These are phyloP conservation scores for Fagopyrum esculentum DNA, from an alignment of 148 eudicot species.

Conservation along the genomic window DNA sequence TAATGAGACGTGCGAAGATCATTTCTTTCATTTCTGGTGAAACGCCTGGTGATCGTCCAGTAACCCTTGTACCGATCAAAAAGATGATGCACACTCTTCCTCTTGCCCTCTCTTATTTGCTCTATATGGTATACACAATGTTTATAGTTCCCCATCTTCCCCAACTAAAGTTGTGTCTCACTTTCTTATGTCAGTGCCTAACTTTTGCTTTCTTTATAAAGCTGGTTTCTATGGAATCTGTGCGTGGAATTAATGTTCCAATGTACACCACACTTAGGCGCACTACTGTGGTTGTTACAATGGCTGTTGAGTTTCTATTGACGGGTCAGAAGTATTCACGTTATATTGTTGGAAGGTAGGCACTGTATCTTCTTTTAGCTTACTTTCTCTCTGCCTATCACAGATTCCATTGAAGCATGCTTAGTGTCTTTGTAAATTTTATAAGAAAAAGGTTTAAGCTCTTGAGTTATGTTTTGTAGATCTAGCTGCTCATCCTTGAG, in stretches of 20 bases:
- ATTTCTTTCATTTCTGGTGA: slow-evolving; percentile 42
- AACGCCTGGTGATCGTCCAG: slow-evolving; percentile 16
- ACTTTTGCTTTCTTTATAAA: slow-evolving; percentile 15
- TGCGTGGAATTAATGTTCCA: slow-evolving; percentile 69
- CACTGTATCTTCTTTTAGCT: slow-evolving; percentile 6
- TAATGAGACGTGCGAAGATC: slow-evolving; percentile 39
- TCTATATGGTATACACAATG: slow-evolving; percentile 51
- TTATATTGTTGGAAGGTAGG: slow-evolving; percentile 46
- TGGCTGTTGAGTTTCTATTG: slow-evolving; percentile 56
- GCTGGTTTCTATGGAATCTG: slow-evolving; percentile 75
- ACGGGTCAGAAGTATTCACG: slow-evolving; percentile 38
- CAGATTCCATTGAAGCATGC: not conserved
- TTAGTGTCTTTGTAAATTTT: too few relatives aligned
- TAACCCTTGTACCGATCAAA: slow-evolving; percentile 42
- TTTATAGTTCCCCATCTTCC: not conserved
- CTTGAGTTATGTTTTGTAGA: too few relatives aligned
- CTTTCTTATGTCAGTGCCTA: not conserved
- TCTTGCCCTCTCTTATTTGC: slow-evolving; percentile 55
- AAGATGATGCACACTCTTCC: slow-evolving; percentile 52
- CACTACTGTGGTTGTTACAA: slow-evolving; percentile 67
- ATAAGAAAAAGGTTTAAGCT: too few relatives aligned
- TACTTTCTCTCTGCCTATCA: not conserved
- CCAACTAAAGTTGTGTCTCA: not conserved
- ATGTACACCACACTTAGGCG: slow-evolving; percentile 81
- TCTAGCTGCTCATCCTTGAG: not conserved